Conservation (phyloP, 176 grass and related monocot species). For the Oryza meridionalis region DNA sequence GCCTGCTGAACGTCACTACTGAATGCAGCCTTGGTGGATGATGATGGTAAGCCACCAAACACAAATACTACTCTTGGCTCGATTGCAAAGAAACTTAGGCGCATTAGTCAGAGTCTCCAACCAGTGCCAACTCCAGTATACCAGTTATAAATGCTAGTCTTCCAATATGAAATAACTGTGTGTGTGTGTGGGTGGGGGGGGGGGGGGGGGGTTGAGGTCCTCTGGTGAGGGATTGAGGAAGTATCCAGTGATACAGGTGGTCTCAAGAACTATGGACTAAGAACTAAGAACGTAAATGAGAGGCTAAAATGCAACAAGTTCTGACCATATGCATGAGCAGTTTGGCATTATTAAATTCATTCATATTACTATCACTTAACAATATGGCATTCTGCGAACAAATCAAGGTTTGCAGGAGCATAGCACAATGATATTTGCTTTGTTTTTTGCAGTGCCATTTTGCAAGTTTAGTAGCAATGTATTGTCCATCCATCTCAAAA, state of each 20-base stretch:
- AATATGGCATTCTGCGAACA: slow-evolving; percentile 11
- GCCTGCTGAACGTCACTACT: neutral
- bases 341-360: slow-evolving; percentile 15
- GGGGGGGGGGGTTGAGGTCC: neutral
- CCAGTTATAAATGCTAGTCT: slow-evolving; percentile 18
- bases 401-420: slow-evolving; percentile 17
- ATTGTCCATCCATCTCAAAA: neutral
- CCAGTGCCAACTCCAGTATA: neutral
- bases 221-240: neutral
- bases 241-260: slow-evolving; percentile 6
- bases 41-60: slow-evolving; percentile 15
- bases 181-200: too few species aligned
- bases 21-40: neutral
- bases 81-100: slow-evolving; percentile 19
- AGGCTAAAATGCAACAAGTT: slow-evolving; percentile 20
- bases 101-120: neutral
- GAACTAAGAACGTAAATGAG: neutral
- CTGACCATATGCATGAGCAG: neutral
- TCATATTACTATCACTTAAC: neutral
- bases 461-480: neutral
- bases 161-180: neutral
- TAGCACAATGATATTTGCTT: neutral
- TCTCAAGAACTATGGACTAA: slow-evolving; percentile 28
- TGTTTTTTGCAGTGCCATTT: neutral
- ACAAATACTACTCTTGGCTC: neutral